Percentiles rank a stretch among this genome's conserved stretches.
phyloP scores from a whole-genome alignment of 352 stramenopile genomes.

The Pythium periplocum region DNA sequence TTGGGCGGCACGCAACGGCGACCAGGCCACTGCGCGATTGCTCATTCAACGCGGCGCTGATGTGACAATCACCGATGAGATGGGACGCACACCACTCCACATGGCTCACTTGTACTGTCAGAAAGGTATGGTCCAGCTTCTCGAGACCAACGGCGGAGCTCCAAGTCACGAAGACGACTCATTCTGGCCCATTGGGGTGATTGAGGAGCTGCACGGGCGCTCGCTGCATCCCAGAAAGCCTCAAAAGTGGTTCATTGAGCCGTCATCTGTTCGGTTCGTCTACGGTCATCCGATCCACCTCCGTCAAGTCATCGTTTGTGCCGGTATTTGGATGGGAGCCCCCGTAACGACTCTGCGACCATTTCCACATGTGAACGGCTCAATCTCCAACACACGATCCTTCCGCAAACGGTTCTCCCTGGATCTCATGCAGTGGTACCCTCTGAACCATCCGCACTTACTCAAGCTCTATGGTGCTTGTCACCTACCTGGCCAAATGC shows the following conservation, averaged over 20 bases:
- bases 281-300: background rate
- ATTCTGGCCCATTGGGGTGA: background rate
- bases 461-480: slow-evolving; percentile 11
- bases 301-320: background rate
- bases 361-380: background rate
- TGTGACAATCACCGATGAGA: background rate
- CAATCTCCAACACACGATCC: background rate
- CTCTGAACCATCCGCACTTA: slow-evolving; percentile 8
- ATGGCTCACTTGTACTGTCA: background rate
- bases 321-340: slow-evolving; percentile 2
- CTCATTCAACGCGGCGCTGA: background rate
- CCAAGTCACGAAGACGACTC: slow-evolving; percentile 2
- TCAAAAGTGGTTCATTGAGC: slow-evolving; percentile 6
- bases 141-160: background rate
- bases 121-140: background rate
- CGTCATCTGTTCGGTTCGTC: background rate
- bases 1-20: background rate
- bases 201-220: slow-evolving; percentile 6
- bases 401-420: background rate
- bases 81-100: background rate
- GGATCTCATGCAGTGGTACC: slow-evolving; percentile 7
- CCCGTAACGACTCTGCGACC: slow-evolving; percentile 5
- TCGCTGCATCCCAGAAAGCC: background rate
- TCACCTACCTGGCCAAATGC: background rate
- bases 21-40: background rate